Percentiles rank a stretch among this genome's conserved stretches.
Evolutionary conservation across 805 yeast species (phyloP).

Genomic region (Cyberlindnera meyerae): DNA sequence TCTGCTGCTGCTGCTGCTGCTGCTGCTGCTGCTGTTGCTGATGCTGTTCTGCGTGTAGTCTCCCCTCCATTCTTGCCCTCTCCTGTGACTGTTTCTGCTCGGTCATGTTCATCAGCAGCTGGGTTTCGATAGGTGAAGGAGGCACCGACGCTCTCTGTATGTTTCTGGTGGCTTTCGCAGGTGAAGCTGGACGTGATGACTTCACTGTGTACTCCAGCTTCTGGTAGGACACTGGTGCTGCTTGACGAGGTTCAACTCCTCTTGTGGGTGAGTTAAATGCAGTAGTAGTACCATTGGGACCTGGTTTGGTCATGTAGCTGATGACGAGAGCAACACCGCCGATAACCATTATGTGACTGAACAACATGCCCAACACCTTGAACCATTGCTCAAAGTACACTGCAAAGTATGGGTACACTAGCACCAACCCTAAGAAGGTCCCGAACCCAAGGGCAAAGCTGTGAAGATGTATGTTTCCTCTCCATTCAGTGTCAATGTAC

Average conservation of each 20-base stretch:
- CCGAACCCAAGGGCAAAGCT: slow-evolving; percentile 24
- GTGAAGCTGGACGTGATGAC: slow-evolving; percentile 7
- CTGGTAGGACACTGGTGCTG: too few species aligned
- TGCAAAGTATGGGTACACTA: slow-evolving; percentile 22
- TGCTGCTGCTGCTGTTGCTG: too few species aligned
- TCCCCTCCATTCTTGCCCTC: slow-evolving; percentile 10
- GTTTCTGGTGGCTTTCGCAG: slow-evolving; percentile 8
- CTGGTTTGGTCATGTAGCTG: slow-evolving; percentile 16
- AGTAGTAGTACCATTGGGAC: too few species aligned
- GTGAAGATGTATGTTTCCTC: slow-evolving; percentile 25
- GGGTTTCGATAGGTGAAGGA: too few species aligned
- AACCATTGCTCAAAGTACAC: slow-evolving; percentile 24
- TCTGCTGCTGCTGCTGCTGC: too few species aligned
- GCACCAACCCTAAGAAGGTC: slow-evolving; percentile 12
- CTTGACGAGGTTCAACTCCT: too few species aligned
- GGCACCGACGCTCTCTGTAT: slow-evolving; percentile 1
- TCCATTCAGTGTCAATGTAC: slow-evolving; percentile 19
- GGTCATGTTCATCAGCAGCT: slow-evolving; percentile 16
- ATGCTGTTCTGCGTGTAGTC: too few species aligned
- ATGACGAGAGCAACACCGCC: slow-evolving; percentile 14
- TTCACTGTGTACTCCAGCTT: slow-evolving; percentile 22
- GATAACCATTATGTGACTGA: slow-evolving; percentile 19
- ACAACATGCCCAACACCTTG: slow-evolving; percentile 14
- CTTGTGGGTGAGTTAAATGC: too few species aligned
- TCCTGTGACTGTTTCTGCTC: slow-evolving; percentile 19